Evolutionary conservation across 495 filamentous ascomycete species (phyloP), one percentile per base, ranked within the genome.

Genomic region (Barbatosphaeria neglecta): DNA sequence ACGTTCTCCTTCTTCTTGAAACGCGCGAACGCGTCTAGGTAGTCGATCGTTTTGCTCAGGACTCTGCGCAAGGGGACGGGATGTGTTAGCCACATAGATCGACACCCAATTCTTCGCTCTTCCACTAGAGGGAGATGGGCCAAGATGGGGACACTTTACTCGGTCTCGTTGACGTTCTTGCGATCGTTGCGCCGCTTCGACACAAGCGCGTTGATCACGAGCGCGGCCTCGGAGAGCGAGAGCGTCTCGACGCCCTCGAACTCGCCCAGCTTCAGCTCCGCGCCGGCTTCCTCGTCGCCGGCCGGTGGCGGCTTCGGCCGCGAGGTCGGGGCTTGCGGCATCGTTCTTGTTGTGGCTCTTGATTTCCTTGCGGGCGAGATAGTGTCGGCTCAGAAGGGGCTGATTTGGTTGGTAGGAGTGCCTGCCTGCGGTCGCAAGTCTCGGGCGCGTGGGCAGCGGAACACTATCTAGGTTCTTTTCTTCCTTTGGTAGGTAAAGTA

Each of bases 1-100:
- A 95, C 88, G 49, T 87, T 90, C 65, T 96, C 87, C 60, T 86
- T 86, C 50, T 88, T 79, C 70, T 94, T 93, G 74, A 96, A 96
- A 13, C 90, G 84, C 10, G 89, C 84, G 69, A 97, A 97, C 18
- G 84, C 78, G 51, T 95, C 87, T 1, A 97, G 76, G 64, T 97
- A 97, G 50, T 90, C 83, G 43, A 85, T 70, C 1, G 90, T 97
- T 58, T 93, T 90, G 39, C 74, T 79, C 50, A 96, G 76, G 62
- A 81, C 74, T 52, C 73, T 68, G 52, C 46, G 39, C n/a, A 41
- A 31, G 24, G 38, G 37, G 31, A 31, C 31, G 38, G 37, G 31
- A 31, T 19, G 28, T 28, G 37, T 15, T 41, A 18, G 33, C n/a
- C 35, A 16, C 8, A 22, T 16, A 15, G 9, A n/a, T 2, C 2